Base-by-base conservation (phyloP, 75 land plant species). In the Sequoia sempervirens region DNA sequence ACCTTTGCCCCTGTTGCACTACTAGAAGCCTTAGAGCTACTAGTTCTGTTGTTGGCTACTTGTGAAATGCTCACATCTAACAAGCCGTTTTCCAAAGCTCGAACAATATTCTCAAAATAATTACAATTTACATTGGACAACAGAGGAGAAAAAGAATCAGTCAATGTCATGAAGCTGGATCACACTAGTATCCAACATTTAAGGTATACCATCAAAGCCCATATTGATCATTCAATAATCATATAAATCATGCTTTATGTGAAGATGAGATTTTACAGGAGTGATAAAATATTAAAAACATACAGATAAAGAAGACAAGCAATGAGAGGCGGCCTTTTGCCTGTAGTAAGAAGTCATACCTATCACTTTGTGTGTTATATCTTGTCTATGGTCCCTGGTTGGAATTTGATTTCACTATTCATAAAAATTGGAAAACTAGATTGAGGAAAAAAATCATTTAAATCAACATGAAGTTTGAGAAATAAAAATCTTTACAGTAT, bases 21-120 rank as follows among this genome's bases (percentile, higher is more conserved):
- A 17, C 68, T 28, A 81, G 82, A 47, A 81, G 72, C 82, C 18
- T 81, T 81, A 20, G 41, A 81, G 37, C 41, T 81, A 18, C 68
- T 56, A 23, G 69, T 50, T 81, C 37, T 47, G n/a, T 69, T 81
- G 68, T 41, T 81, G 23, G 82, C n/a, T 81, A 41, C 37, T 37
- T 81, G 82, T 20, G 72, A 84, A 81, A 41, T 79, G 56, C 79
- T 45, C 79, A 87, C 89, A 47, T 85, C 89, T n/a, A 72, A 68
- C 34, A 87, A 61, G 28, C 88, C 88, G 84, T 85, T 85, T 82
- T 87, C 88, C 56, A 87, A 30, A 12, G 88, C 88, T 53, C 73
- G 37, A 61, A 87, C 88, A 66, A 87, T 83, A 15, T 85, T 86
- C 81, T 86, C 86, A 64, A 86, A 86, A 79, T 86, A 86, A 58